Base-by-base conservation (phyloP, 2,329 filamentous ascomycete species). In the Parastagonospora nodorum region DNA sequence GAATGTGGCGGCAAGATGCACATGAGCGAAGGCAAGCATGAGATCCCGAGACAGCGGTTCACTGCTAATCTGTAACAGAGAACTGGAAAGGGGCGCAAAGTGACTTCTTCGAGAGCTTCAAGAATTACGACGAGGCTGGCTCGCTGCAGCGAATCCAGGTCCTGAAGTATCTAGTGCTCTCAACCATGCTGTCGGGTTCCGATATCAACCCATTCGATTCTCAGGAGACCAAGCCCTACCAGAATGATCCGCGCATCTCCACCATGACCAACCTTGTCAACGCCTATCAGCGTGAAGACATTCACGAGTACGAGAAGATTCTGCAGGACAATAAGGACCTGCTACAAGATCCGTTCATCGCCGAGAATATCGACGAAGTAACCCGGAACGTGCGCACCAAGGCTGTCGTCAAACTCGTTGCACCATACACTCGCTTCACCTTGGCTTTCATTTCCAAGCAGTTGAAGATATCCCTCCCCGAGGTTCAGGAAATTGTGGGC, bases 1-100 rank as follows among this genome's bases (percentile, higher is more conserved):
- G 94, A 99, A 78, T 99, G 94, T 72, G 94, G 94, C 67, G 94
- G 94, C 64, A 99, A 99, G 81, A 99, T 99, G 94, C 92, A 97
- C 78, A 97, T 99, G 94, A 94, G 90, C 74, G 94, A 99, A 80
- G 77, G 78, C 75, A 74, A 67, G 64, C 45, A 51, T 14, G 37
- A 40, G n/a, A 44, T 29, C 27, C 51, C 38, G 40, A 58, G 51
- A 58, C 48, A 49, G 35, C 14, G 51, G 47, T 36, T 32, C 47
- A 40, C 53, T 51, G 61, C 64, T 69, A 64, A 71, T 58, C 30
- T 24, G 45, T 50, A 27, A 37, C 60, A 82, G 94, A 97, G 78
- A 97, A 97, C 73, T 99, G 94, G 94, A 91, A 94, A 73, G 90
- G 92, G 68, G 94, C 94, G 1, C 92, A 97, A 76, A 93, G 87